Percentiles rank a stretch among this genome's conserved stretches.
Evolutionary conservation across 352 stramenopile species (phyloP).

Genomic region (Ophiocytium majus): DNA sequence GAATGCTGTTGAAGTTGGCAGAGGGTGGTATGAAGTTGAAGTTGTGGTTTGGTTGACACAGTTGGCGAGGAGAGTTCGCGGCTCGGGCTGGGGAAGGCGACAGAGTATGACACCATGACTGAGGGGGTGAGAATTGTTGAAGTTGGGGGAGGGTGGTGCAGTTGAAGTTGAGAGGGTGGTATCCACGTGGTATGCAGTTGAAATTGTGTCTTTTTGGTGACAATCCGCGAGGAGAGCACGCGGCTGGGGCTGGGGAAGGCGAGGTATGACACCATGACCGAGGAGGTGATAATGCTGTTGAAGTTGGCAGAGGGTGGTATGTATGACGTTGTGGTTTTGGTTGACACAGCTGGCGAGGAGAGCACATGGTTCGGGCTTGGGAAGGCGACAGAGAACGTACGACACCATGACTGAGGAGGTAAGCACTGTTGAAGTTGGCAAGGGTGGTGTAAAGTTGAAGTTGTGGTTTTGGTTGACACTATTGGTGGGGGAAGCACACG

Average conservation of each 20-base stretch:
- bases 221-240: conserved; percentile 67
- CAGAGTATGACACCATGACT: conserved; percentile 61
- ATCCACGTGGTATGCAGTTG: no score
- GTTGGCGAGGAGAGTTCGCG: conserved; percentile 67
- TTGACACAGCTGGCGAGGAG: conserved; percentile 64
- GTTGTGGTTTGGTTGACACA: conserved; percentile 38
- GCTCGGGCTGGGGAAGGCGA: conserved; percentile 67
- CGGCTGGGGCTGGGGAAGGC: conserved; percentile 67
- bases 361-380: conserved; percentile 61
- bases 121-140: conserved; percentile 47
- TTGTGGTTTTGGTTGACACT: conserved; percentile 38
- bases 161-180: no score
- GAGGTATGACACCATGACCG: conserved; percentile 60
- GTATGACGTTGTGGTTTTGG: no score
- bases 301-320: no score
- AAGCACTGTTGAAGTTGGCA: no score
- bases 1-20: no score
- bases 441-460: no score
- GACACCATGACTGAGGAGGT: no score
- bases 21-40: no score
- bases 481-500: conserved; percentile 67
- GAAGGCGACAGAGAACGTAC: no score
- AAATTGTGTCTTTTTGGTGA: no score
- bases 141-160: background rate
- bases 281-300: no score